Conservation (phyloP, 257 asterid genomes). For the Apocynum venetum region DNA sequence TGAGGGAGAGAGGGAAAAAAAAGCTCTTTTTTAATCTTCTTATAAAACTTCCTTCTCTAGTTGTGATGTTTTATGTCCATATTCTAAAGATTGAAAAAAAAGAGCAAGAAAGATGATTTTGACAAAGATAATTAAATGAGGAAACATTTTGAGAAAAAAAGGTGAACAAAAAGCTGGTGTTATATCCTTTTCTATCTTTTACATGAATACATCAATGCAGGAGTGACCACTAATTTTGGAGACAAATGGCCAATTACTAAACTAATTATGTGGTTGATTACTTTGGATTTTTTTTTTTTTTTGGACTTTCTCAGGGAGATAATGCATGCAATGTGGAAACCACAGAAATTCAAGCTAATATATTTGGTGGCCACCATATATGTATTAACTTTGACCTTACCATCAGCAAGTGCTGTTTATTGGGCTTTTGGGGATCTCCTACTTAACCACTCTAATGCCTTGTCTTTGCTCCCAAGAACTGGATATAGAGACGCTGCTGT, state of each 20-base stretch:
- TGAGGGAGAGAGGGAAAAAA: too few relatives aligned
- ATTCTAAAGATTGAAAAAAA: background rate
- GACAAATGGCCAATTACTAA: too few relatives aligned
- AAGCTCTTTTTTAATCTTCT: too few relatives aligned
- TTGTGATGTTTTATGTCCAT: conserved; percentile 1
- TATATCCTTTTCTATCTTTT: background rate
- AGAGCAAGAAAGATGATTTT: background rate
- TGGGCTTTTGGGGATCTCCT: conserved; percentile 86
- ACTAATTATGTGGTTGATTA: background rate
- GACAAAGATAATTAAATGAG: background rate
- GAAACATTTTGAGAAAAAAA: background rate
- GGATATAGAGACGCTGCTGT: conserved; percentile 71
- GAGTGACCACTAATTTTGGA: too few relatives aligned
- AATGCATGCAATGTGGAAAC: conserved; percentile 97
- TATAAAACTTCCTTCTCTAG: background rate
- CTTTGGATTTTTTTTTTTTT: background rate
- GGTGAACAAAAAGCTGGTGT: background rate
- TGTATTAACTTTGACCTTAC: conserved; percentile 71
- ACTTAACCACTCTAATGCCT: conserved; percentile 65
- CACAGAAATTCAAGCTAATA: conserved; percentile 73
- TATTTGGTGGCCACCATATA: conserved; percentile 70
- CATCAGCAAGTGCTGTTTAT: conserved; percentile 87
- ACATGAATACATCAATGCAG: background rate
- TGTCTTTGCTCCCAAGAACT: conserved; percentile 75
- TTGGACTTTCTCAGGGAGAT: conserved; percentile 43